Conservation (phyloP, 257 asterid species). For the Solanum bukasovii region DNA sequence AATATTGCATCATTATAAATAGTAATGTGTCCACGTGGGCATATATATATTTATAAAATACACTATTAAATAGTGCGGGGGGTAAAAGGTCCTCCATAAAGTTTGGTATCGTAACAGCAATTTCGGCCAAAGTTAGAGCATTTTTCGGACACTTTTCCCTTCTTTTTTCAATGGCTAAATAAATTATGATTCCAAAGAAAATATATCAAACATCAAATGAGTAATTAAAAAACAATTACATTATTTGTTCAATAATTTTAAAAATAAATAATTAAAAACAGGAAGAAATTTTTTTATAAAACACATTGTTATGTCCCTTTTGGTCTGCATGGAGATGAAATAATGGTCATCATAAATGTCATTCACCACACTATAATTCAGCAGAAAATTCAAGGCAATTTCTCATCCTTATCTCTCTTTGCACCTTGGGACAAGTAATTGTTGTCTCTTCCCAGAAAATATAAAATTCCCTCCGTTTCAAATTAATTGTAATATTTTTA, state of each 20-base stretch:
- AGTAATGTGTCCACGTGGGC: too few species aligned
- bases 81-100: too few species aligned
- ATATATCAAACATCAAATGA: background rate
- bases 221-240: background rate
- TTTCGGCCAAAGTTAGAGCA: too few species aligned
- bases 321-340: background rate
- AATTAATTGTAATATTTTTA: too few species aligned
- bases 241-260: background rate
- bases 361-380: background rate
- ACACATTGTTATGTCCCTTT: background rate
- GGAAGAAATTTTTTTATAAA: background rate
- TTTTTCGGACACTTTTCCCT: too few species aligned
- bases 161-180: background rate
- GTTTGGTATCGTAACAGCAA: too few species aligned
- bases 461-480: background rate
- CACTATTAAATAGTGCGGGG: too few species aligned
- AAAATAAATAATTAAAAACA: background rate
- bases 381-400: background rate
- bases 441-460: background rate
- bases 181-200: background rate
- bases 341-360: background rate
- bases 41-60: too few species aligned
- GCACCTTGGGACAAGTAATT: background rate
- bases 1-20: too few species aligned
- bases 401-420: background rate